A percentile compares a stretch with the other conserved stretches of the same genome.
Evolutionary conservation across 192 early-diverging fungal species (phyloP).

Genomic region (Backusella liffmaniae): DNA sequence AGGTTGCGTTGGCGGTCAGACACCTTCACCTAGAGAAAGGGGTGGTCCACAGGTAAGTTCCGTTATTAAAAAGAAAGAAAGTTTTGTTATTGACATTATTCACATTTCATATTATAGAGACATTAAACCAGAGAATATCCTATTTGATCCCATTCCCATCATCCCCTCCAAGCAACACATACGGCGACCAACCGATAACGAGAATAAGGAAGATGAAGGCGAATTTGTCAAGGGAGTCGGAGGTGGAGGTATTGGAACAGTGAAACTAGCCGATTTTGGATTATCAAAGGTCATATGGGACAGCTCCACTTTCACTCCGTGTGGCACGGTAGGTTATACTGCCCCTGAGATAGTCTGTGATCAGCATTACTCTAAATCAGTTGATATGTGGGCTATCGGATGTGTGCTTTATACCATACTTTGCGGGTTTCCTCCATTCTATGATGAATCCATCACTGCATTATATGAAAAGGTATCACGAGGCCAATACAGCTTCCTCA

Average conservation of each 20-base stretch:
- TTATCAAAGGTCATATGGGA: slow-evolving; percentile 85
- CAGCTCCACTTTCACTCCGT: slow-evolving; percentile 82
- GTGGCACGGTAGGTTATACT: slow-evolving; percentile 91
- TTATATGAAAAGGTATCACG: slow-evolving; percentile 83
- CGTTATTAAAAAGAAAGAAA: neutral
- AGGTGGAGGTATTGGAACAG: slow-evolving; percentile 78
- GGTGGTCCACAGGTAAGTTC: slow-evolving; percentile 63
- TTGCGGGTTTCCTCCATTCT: slow-evolving; percentile 81
- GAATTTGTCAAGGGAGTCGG: slow-evolving; percentile 69
- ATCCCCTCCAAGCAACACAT: slow-evolving; percentile 43
- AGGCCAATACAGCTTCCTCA: slow-evolving; percentile 82
- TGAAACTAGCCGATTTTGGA: slow-evolving; percentile 91
- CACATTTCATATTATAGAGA: slow-evolving; percentile 51
- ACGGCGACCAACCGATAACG: slow-evolving; percentile 43
- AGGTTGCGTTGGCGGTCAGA: slow-evolving; percentile 80
- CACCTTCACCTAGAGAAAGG: slow-evolving; percentile 82
- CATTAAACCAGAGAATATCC: slow-evolving; percentile 91
- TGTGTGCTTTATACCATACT: slow-evolving; percentile 83
- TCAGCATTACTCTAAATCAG: slow-evolving; percentile 75
- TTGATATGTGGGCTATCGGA: slow-evolving; percentile 87
- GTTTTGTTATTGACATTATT: neutral
- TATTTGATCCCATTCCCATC: slow-evolving; percentile 71
- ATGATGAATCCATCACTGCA: slow-evolving; percentile 76
- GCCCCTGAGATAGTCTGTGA: slow-evolving; percentile 90
- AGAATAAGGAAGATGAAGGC: slow-evolving; percentile 73